phyloP scores from a whole-genome alignment of 192 early-diverging fungal species.

The Funneliformis geosporum region DNA sequence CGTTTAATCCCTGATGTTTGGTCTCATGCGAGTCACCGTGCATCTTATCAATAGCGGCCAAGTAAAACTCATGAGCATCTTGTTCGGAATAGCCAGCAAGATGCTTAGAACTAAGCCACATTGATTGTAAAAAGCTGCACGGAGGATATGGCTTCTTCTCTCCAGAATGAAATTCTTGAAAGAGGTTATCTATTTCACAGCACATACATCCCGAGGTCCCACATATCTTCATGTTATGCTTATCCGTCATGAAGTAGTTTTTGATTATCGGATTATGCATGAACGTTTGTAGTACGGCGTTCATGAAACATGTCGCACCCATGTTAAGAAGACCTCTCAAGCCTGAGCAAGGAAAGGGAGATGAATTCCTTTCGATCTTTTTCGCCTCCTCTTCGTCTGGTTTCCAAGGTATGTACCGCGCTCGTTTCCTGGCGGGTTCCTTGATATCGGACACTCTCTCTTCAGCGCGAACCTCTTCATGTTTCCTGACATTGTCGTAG shows the following conservation, averaged over 20 bases:
- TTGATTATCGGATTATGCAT: conserved; percentile 90
- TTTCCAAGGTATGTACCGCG: conserved; percentile 54
- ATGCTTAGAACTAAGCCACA: conserved; percentile 88
- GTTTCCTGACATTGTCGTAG: background rate
- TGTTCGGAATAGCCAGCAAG: conserved; percentile 94
- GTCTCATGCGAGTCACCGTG: conserved; percentile 66
- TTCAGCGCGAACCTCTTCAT: conserved; percentile 9
- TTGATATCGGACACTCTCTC: conserved; percentile 40
- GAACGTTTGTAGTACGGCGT: conserved; percentile 88
- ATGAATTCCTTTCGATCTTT: conserved; percentile 45
- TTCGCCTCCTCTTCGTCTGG: conserved; percentile 49
- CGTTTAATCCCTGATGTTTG: background rate
- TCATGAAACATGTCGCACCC: conserved; percentile 97
- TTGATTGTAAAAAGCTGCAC: conserved; percentile 75
- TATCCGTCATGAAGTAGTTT: conserved; percentile 90
- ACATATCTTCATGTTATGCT: conserved; percentile 73
- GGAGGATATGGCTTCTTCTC: conserved; percentile 79
- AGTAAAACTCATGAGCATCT: conserved; percentile 98
- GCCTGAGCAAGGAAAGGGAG: conserved; percentile 49
- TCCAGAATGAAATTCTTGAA: conserved; percentile 69
- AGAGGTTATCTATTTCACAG: conserved; percentile 87
- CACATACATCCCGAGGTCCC: conserved; percentile 76
- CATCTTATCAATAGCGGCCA: conserved; percentile 83
- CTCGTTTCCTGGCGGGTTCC: conserved; percentile 55
- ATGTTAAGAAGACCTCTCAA: conserved; percentile 90